These are phyloP conservation scores for Trypanosoma mega DNA, from an alignment of 208 protist species.

Conservation along the genomic window DNA sequence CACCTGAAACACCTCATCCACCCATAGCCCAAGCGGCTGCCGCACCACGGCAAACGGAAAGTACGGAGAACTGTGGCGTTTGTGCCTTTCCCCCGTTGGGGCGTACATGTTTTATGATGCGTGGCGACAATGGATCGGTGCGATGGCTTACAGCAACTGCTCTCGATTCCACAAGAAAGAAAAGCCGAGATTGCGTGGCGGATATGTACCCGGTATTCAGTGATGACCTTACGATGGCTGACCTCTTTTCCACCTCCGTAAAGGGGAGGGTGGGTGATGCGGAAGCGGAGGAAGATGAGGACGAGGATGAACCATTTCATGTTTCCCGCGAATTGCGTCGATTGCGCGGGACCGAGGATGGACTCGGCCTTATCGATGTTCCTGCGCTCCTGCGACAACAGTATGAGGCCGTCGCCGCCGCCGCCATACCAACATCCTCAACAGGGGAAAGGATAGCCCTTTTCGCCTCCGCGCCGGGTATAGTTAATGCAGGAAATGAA, in stretches of 20 bases:
- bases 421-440: not conserved
- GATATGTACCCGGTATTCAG: not conserved
- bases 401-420: conserved; percentile 21
- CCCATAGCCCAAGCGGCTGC: not conserved
- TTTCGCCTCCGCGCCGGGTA: too few species aligned
- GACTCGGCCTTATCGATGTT: conserved; percentile 28
- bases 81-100: conserved; percentile 27
- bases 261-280: too few species aligned
- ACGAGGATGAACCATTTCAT: not conserved
- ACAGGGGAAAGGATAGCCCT: too few species aligned
- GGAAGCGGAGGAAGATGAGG: conserved; percentile 11
- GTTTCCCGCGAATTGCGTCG: conserved; percentile 7
- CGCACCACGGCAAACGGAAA: not conserved
- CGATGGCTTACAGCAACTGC: conserved; percentile 57
- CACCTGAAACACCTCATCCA: not conserved
- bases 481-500: not conserved
- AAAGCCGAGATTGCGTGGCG: conserved; percentile 2
- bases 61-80: conserved; percentile 7
- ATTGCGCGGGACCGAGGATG: conserved; percentile 1
- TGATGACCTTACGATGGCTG: too few species aligned
- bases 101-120: conserved; percentile 45
- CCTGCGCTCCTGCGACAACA: conserved; percentile 20
- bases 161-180: not conserved
- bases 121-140: conserved; percentile 57
- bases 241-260: too few species aligned